Percentiles rank a stretch among this genome's conserved stretches.
Evolutionary conservation across 345 rosid genomes (phyloP).

Genomic region (Bruguiera gymnorhiza): DNA sequence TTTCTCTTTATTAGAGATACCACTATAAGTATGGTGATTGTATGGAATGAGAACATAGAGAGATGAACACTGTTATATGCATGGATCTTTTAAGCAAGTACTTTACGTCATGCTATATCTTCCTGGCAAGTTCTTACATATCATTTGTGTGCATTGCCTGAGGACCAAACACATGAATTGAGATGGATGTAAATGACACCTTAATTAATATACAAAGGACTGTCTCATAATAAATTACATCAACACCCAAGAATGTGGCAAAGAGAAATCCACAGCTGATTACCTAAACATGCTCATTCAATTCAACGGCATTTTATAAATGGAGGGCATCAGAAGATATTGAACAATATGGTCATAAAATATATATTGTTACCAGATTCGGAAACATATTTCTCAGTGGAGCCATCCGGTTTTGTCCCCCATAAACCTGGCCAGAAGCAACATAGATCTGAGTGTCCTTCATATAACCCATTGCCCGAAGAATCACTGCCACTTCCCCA

Average conservation of each 20-base stretch:
- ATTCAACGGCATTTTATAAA: neutral
- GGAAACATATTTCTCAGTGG: conserved; percentile 98
- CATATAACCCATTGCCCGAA: conserved; percentile 97
- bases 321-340: neutral
- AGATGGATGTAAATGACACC: neutral
- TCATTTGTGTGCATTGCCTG: neutral
- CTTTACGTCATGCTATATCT: too few relatives aligned
- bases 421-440: conserved; percentile 99
- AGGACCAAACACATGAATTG: neutral
- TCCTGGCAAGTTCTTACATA: neutral
- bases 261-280: neutral
- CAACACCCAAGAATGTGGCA: neutral
- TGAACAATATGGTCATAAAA: neutral
- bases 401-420: conserved; percentile 99
- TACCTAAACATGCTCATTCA: neutral
- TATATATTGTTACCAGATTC: conserved; percentile 58
- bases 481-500: conserved; percentile 96
- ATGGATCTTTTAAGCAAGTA: neutral
- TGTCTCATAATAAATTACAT: neutral
- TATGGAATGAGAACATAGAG: neutral
- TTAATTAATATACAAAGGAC: neutral
- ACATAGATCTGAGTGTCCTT: conserved; percentile 98
- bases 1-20: neutral
- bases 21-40: neutral
- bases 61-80: neutral